phyloP scores from a whole-genome alignment of 805 yeast species.

The Barnettozyma vustinii region DNA sequence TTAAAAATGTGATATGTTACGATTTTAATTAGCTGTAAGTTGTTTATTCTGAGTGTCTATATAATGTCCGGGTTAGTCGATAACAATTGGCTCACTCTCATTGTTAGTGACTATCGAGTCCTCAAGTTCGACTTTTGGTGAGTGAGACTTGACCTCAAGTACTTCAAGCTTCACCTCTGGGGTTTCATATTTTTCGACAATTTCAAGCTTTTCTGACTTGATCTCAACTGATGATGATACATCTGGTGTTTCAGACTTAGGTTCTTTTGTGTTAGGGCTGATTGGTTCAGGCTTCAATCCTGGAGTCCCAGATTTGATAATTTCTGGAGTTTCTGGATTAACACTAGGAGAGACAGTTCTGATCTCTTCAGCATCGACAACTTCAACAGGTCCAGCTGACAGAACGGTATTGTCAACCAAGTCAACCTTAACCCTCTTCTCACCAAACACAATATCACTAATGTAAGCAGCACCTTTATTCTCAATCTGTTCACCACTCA shows the following conservation, averaged over 20 bases:
- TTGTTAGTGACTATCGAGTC: neutral
- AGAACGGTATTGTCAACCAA: constrained; percentile 2
- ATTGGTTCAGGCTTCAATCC: neutral
- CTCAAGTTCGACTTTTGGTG: neutral
- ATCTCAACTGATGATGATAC: neutral
- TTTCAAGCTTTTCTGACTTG: neutral
- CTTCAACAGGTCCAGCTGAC: neutral
- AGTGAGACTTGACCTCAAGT: neutral
- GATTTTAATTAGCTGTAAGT: neutral
- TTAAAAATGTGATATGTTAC: neutral
- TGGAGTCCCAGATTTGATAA: neutral
- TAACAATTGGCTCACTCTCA: constrained; percentile 2
- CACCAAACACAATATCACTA: constrained; percentile 41
- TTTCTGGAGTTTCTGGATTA: neutral
- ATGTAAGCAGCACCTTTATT: constrained; percentile 19
- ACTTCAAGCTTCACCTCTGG: neutral
- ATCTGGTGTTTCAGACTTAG: neutral
- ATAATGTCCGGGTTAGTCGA: constrained; percentile 1
- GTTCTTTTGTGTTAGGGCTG: neutral
- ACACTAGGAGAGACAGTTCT: neutral
- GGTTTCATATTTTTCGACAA: neutral
- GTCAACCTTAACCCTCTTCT: constrained; percentile 30
- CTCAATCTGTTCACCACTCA: constrained; percentile 28
- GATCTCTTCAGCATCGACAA: neutral
- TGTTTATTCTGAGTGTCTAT: neutral